These are phyloP conservation scores for Globisporangium spinosum DNA, from an alignment of 352 stramenopile species.

Conservation along the genomic window DNA sequence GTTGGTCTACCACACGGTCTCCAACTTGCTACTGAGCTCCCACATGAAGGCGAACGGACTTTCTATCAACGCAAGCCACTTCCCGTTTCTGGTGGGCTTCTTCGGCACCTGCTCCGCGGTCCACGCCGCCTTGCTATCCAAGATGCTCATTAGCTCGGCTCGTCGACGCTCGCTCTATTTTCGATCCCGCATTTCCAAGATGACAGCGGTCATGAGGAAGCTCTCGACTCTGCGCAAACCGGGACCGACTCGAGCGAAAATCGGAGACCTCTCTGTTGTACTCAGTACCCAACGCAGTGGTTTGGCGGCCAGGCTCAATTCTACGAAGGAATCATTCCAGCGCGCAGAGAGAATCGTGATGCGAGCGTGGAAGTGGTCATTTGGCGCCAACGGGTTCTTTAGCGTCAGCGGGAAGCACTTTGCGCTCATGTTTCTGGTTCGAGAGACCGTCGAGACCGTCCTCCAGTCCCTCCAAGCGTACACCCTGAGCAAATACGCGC, in stretches of 20 bases:
- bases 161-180: not conserved
- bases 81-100: constrained; percentile 4
- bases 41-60: constrained; percentile 1
- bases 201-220: not conserved
- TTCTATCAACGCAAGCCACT: not conserved
- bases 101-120: not conserved
- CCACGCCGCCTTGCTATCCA: not conserved
- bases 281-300: not conserved
- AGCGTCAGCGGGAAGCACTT: constrained; percentile 18
- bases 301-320: not conserved
- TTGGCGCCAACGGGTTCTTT: not conserved
- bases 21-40: not conserved
- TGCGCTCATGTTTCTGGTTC: constrained; percentile 10
- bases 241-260: not conserved
- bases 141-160: constrained; percentile 2
- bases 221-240: not conserved
- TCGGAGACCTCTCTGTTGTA: not conserved
- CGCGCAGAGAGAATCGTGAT: not conserved
- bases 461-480: constrained; percentile 22
- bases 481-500: constrained; percentile 4
- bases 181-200: not conserved
- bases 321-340: not conserved
- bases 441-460: constrained; percentile 17
- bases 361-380: not conserved
- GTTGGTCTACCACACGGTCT: constrained; percentile 1